Base-by-base conservation (phyloP, 257 asterid genomes). In the Ehretia macrophylla region DNA sequence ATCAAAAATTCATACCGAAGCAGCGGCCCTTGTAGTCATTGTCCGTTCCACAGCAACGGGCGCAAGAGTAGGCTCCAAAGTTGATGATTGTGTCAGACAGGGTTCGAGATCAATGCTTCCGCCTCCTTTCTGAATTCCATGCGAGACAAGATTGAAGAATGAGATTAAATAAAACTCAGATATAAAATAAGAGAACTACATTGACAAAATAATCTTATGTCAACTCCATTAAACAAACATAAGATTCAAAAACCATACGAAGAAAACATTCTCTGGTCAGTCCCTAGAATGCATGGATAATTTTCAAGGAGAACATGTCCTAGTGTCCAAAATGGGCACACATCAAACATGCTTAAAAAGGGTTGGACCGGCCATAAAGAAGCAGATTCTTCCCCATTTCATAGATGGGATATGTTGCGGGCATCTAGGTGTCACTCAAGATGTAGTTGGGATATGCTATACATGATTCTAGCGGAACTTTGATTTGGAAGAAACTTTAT, bases 21-120 rank as follows among this genome's bases (percentile, higher is more conserved):
- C 96, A 62, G 99, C 99, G 21, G 97, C 97, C 72, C 95, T 77
- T 14, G 96, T 89, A 63, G 99, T 93, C 96, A 93, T 93, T 58
- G 95, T 93, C 72, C 96, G 95, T 81, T 93, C 97, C 56, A 76
- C 96, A 62, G 96, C 87, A 58, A 86, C 97, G 11, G 99, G 99
- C 69, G 97, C 97, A 62, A 89, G 85, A 56, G 99, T 93, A 77
- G 99, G 97, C 82, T 93, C 97, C 88, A 93, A 73, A 32, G 96
- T 84, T 62, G 96, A 88, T 59, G 96, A 86, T 77, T 93, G 97
- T 55, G 95, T 81, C 50, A 84, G 94, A 70, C 97, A 88, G 50
- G 97, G 96, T 76, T 93, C 87, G 51, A 93, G 90, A 66, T 88
- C 96, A 70, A 89, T 79, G 22, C 76, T 67, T 40, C 94, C 97